Base-by-base conservation (phyloP, 1,284 basidiomycete species). In the Marasmius fiardii region DNA sequence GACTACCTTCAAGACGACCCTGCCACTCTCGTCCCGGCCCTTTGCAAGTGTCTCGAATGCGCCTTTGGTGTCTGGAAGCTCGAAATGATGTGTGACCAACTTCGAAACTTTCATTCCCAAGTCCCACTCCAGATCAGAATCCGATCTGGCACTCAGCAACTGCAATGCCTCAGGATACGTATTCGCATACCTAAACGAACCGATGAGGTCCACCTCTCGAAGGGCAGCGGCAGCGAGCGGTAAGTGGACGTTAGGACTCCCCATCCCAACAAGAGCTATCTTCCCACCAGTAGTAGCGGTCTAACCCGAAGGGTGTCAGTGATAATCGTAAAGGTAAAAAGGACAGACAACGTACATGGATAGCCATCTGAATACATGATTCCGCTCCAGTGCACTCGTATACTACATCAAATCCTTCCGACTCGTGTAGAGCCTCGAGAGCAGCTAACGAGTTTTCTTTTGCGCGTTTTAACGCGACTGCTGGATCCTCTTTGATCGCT, bases 321-420 rank as follows among this genome's bases (percentile, higher is more conserved):
- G 52, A 57, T 34, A 49, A 54, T 44, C 34, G 47, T 49, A 44
- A 54, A 43, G 24, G 55, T 56, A 56, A 54, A 58, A 52, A 51
- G 55, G 56, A 58, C 37, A 58, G 58, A 24, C 54, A 6, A 71
- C 89, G 77, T 73, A 92, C 90, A 72, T 90, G 83, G 61, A 93
- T 80, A 52, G 89, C 87, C 82, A 92, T 86, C 68, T 95, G 92
- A 68, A 95, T 93, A 67, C 90, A 93, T 28, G 84, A 79, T 70
- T 95, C 93, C 1, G 93, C 93, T 61, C 95, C 95, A 4, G 95
- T 96, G 73, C 95, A 98, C 71, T 98, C 95, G 65, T 95, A 92
- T 35, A 97, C 88, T 63, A 91, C 77, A 71, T 98, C 94, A 71
- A 95, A 96, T 12, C 94, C 95, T 31, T 92, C 86, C 21, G 79